These are phyloP conservation scores for Plenodomus lindquistii DNA, from an alignment of 2,329 filamentous ascomycete genomes.

Conservation along the genomic window DNA sequence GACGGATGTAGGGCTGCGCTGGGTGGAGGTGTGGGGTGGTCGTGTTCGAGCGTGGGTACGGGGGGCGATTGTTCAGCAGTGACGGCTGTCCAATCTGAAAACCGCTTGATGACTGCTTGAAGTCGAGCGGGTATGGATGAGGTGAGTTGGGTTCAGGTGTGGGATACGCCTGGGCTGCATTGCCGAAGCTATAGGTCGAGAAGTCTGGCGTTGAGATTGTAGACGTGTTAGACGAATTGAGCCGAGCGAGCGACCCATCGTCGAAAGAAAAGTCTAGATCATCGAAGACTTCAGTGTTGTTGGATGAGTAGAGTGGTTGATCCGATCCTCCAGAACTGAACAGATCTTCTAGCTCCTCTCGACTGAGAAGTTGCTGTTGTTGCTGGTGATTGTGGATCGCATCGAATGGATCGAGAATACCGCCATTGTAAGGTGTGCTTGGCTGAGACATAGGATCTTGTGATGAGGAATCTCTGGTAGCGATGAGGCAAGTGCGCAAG, in stretches of 20 bases:
- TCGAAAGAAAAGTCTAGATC: constrained; percentile 9
- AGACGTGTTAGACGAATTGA: constrained; percentile 7
- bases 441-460: constrained; percentile 24
- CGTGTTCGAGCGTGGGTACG: constrained; percentile 8
- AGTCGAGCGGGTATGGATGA: constrained; percentile 21
- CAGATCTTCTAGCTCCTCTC: constrained; percentile 13
- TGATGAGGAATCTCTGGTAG: not conserved
- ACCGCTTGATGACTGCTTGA: constrained; percentile 10
- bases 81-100: not conserved
- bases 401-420: constrained; percentile 3
- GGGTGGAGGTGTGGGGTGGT: constrained; percentile 5
- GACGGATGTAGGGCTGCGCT: constrained; percentile 18
- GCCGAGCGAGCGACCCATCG: not conserved
- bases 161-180: constrained; percentile 8
- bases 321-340: constrained; percentile 7
- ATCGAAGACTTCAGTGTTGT: constrained; percentile 9
- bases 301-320: constrained; percentile 6
- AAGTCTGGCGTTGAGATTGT: constrained; percentile 15
- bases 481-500: constrained; percentile 1
- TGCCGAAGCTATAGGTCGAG: constrained; percentile 13
- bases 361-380: constrained; percentile 6
- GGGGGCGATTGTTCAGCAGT: constrained; percentile 4
- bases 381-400: constrained; percentile 3
- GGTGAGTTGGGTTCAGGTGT: constrained; percentile 15
- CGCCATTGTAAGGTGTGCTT: constrained; percentile 5